These are phyloP conservation scores for Cladosporium sp. DNA, from an alignment of 2,329 filamentous ascomycete species.

Conservation along the genomic window DNA sequence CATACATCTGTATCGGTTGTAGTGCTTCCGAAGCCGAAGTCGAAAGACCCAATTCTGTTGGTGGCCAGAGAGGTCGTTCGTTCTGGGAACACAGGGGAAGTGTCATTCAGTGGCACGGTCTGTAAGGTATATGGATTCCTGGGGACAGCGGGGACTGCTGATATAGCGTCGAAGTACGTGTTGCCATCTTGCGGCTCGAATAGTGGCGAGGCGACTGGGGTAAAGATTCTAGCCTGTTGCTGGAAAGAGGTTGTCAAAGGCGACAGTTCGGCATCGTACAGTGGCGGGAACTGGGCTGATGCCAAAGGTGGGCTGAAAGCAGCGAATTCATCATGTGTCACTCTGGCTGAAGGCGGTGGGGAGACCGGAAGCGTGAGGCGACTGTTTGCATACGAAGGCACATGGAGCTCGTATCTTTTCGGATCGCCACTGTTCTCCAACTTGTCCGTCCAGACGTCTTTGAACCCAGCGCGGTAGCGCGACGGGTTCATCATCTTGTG, in stretches of 20 bases:
- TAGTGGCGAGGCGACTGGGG: conserved; percentile 27
- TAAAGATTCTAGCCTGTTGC: conserved; percentile 26
- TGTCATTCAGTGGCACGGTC: conserved; percentile 27
- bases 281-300: conserved; percentile 13
- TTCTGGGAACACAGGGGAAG: conserved; percentile 26
- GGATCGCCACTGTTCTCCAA: conserved; percentile 34
- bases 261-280: conserved; percentile 27
- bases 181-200: conserved; percentile 11
- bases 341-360: conserved; percentile 42
- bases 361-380: conserved; percentile 35
- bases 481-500: conserved; percentile 55
- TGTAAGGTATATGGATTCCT: conserved; percentile 20
- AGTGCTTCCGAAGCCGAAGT: conserved; percentile 27
- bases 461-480: conserved; percentile 41
- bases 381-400: conserved; percentile 35
- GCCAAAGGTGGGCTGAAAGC: conserved; percentile 25
- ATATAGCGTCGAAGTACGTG: conserved; percentile 10
- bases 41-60: conserved; percentile 27
- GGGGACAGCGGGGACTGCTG: conserved; percentile 16
- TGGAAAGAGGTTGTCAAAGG: conserved; percentile 29
- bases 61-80: conserved; percentile 21
- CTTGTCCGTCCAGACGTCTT: conserved; percentile 51
- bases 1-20: neutral
- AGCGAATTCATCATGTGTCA: conserved; percentile 34
- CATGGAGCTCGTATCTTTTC: conserved; percentile 48